Base-by-base conservation (phyloP, 768 basidiomycete genomes). In the Amanita pseudoporphyria region DNA sequence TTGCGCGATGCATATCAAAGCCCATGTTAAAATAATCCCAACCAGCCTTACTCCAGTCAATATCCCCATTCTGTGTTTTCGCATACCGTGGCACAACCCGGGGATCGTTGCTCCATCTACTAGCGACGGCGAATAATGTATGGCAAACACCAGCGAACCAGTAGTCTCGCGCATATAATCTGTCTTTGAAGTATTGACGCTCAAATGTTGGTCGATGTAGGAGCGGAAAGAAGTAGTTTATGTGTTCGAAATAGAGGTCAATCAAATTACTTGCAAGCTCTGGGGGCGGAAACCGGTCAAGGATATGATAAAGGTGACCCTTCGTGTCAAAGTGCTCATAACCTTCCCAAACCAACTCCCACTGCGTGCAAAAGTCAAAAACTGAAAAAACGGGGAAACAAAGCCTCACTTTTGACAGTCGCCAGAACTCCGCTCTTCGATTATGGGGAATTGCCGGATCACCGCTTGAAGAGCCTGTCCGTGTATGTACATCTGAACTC, bases 171-270 rank as follows among this genome's bases (percentile, higher is more conserved):
- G 73, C 67, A 55, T 85, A 74, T 21, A 83, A 58, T 6, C 68
- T 68, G 5, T 50, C 41, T 1, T 77, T 72, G 28, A 59, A 66
- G 69, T 79, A 82, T 40, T 83, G 77, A 13, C 71, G 71, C 32
- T 78, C 68, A 57, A 93, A 91, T 0, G 82, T 80, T 5, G 79
- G 79, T 18, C 73, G 74, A 58, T 91, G 87, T 24, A 93, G 67
- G 16, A 92, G 64, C 6, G 87, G 87, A 48, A 79, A 70, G 31
- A 77, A 68, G 24, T 61, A 57, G 57, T 90, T 85, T 44, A 72
- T 62, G 52, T 81, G 70, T 2, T 64, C 55, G 56, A 95, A 95
- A 60, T 79, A 92, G 24, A 82, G 67, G 33, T 77, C 66, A 54
- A 93, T 77, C 26, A 96, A 71, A 14, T 56, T 60, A 24, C 64